phyloP scores from a whole-genome alignment of 768 basidiomycete genomes.

The Rhodotorula kratochvilovae region DNA sequence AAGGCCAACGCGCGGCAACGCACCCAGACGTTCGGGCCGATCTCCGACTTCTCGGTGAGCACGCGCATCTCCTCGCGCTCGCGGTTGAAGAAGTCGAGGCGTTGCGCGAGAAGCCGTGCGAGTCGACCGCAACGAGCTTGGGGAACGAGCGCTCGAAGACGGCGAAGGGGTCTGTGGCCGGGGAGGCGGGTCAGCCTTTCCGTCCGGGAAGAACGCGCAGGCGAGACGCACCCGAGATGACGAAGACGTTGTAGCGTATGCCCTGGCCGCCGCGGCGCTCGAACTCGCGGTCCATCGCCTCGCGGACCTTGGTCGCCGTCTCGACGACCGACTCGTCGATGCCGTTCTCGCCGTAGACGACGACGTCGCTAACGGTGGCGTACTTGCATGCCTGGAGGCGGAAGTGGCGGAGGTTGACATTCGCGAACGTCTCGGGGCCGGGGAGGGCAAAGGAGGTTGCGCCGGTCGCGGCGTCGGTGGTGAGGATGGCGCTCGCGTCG shows the following conservation, averaged over 20 bases:
- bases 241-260: slow-evolving; percentile 64
- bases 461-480: slow-evolving; percentile 5
- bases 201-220: too few relatives aligned
- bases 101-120: slow-evolving; percentile 42
- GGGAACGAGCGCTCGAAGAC: slow-evolving; percentile 46
- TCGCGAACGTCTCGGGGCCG: slow-evolving; percentile 7
- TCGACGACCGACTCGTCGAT: slow-evolving; percentile 43
- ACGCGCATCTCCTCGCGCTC: slow-evolving; percentile 88
- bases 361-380: slow-evolving; percentile 80
- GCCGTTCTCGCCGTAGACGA: slow-evolving; percentile 70
- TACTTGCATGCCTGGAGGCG: slow-evolving; percentile 84
- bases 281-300: slow-evolving; percentile 31
- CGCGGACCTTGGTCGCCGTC: slow-evolving; percentile 34
- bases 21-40: slow-evolving; percentile 50
- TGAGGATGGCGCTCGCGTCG: slow-evolving; percentile 39
- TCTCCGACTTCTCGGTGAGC: slow-evolving; percentile 75
- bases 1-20: background rate
- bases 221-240: slow-evolving; percentile 57
- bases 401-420: slow-evolving; percentile 61
- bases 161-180: slow-evolving; percentile 46
- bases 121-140: slow-evolving; percentile 47
- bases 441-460: slow-evolving; percentile 12
- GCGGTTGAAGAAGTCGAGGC: slow-evolving; percentile 70
- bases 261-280: slow-evolving; percentile 9
- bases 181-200: background rate